Evolutionary conservation across 495 filamentous ascomycete genomes (phyloP).

Genomic region (Penicillium subrubescens): DNA sequence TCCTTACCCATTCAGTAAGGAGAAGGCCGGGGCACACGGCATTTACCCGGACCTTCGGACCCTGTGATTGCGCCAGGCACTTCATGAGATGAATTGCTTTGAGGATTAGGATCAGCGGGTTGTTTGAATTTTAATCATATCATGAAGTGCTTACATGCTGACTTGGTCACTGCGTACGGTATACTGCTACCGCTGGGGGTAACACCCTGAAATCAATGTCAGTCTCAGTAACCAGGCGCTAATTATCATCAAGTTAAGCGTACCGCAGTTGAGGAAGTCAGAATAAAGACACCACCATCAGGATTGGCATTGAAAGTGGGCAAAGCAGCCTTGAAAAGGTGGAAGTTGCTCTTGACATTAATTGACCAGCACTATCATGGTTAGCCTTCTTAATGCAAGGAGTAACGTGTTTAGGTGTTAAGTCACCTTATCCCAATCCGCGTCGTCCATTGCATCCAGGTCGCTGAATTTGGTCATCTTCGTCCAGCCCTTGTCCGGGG

Average conservation of each 20-base stretch:
- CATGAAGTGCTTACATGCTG: slow-evolving; percentile 46
- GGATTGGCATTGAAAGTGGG: slow-evolving; percentile 68
- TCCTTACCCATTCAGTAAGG: slow-evolving; percentile 70
- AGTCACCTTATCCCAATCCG: slow-evolving; percentile 71
- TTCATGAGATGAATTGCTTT: slow-evolving; percentile 69
- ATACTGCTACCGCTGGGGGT: slow-evolving; percentile 57
- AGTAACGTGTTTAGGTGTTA: not conserved
- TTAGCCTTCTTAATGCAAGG: not conserved
- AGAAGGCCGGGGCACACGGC: slow-evolving; percentile 68
- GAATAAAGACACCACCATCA: slow-evolving; percentile 69
- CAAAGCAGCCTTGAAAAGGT: slow-evolving; percentile 62
- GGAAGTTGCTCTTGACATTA: slow-evolving; percentile 68
- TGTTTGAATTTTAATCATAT: not conserved
- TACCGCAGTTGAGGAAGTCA: slow-evolving; percentile 67
- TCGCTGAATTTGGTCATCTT: slow-evolving; percentile 65
- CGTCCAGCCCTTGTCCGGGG: slow-evolving; percentile 60
- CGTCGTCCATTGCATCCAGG: slow-evolving; percentile 60
- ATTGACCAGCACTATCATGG: slow-evolving; percentile 61
- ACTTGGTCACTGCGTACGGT: slow-evolving; percentile 69
- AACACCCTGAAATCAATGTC: slow-evolving; percentile 38
- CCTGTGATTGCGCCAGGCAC: slow-evolving; percentile 67
- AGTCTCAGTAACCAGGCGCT: not conserved
- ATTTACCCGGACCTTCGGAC: slow-evolving; percentile 66
- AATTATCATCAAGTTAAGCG: slow-evolving; percentile 1
- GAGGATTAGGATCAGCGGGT: slow-evolving; percentile 7